These are phyloP conservation scores for Oryza rufipogon DNA, from an alignment of 176 grass and related monocot genomes.

Conservation along the genomic window DNA sequence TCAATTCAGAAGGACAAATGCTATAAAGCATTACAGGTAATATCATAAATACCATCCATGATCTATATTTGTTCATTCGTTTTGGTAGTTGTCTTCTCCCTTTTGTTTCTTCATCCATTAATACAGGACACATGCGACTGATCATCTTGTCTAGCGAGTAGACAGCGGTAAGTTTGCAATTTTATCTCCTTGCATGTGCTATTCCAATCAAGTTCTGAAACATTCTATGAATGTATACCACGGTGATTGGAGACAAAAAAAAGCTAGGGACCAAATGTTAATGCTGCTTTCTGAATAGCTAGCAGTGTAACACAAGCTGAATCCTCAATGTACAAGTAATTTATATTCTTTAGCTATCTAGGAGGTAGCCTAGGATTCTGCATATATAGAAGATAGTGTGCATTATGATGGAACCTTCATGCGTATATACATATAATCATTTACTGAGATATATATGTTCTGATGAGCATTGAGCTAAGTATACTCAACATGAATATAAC, in stretches of 20 bases:
- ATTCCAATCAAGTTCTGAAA: constrained; percentile 24
- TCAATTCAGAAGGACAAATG: constrained; percentile 9
- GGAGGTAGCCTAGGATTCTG: not conserved
- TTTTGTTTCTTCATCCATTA: constrained; percentile 42
- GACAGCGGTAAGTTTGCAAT: constrained; percentile 36
- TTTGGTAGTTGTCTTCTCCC: constrained; percentile 27
- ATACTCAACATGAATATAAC: not conserved
- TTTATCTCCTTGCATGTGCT: constrained; percentile 42
- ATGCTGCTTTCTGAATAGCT: not conserved
- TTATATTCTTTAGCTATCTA: not conserved
- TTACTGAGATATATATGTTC: not conserved
- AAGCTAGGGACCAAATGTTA: not conserved
- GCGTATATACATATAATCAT: not conserved
- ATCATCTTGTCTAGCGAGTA: constrained; percentile 47
- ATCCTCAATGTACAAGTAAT: not conserved
- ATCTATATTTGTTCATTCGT: constrained; percentile 1
- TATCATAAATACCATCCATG: not conserved
- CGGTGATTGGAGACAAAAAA: not conserved
- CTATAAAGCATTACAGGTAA: not conserved
- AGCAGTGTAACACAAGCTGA: not conserved
- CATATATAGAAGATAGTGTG: not conserved
- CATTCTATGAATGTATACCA: constrained; percentile 32
- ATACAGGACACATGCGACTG: constrained; percentile 41
- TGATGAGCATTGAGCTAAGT: not conserved
- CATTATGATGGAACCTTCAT: not conserved